Base-by-base conservation (phyloP, 768 basidiomycete genomes). In the Serendipita sp. region DNA sequence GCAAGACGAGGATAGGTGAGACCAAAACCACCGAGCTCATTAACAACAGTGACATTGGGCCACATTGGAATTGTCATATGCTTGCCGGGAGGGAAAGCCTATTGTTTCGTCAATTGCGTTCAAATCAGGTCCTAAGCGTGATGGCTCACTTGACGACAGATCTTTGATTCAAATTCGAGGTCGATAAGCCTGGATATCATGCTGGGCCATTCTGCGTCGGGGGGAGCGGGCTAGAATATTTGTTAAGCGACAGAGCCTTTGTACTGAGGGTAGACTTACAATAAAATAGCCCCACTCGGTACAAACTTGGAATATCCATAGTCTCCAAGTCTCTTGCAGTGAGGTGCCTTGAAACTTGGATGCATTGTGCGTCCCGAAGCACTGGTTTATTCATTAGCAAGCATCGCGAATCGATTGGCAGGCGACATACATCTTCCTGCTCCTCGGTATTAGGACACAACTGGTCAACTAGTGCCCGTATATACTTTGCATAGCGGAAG, bases 221-320 rank as follows among this genome's bases (percentile, higher is more conserved):
- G 87, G 2, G 89, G 89, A 1, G 88, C 81, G 11, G 86, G 85
- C 88, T 91, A 64, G 1, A 23, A 10, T n/a, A 5, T 51, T 51
- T 16, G 38, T 7, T 51, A 8, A 51, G 48, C n/a, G 7, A n/a
- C 4, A 5, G 18, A 5, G 16, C 16, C 8, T 51, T 16, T 5
- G n/a, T 7, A 51, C 7, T 51, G 8, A n/a, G 16, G 34, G 7
- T 28, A 65, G 23, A 65, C 82, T 38, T 69, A 88, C 90, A 35
- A 79, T 84, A 72, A 95, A 93, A 74, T 91, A 99, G 1, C 93
- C 95, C 95, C 95, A 97, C 70, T 95, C 83, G 0, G 90, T 92
- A 77, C 91, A 93, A 63, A 91, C 89, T 75, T 91, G 93, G 80
- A 91, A 95, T 3, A 78, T 68, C 94, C 94, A 97, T 11, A 86